phyloP scores from a whole-genome alignment of 2,329 filamentous ascomycete genomes.

The Fusarium newnesense region DNA sequence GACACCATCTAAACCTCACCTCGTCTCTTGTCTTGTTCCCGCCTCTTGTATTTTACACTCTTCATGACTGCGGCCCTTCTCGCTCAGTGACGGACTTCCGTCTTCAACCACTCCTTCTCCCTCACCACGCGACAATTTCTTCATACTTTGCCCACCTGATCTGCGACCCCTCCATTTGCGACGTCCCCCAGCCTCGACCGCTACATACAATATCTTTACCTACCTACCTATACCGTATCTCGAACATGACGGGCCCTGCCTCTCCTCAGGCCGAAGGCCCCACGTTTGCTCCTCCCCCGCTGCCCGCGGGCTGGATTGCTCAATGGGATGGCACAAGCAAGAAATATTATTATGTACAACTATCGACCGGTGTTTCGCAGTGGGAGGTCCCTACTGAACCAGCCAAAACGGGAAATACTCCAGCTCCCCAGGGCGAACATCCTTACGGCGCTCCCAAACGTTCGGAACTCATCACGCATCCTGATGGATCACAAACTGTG shows the following conservation, averaged over 20 bases:
- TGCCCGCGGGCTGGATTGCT: constrained; percentile 75
- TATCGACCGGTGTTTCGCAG: constrained; percentile 76
- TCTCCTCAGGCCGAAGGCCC: constrained; percentile 69
- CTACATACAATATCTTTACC: constrained; percentile 13
- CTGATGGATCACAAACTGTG: constrained; percentile 70
- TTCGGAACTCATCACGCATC: constrained; percentile 68
- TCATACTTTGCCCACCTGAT: not conserved
- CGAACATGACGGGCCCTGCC: constrained; percentile 65
- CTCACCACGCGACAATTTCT: constrained; percentile 18
- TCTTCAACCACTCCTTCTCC: constrained; percentile 27
- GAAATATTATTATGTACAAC: constrained; percentile 78
- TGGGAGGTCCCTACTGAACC: constrained; percentile 78
- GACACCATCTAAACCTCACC: constrained; percentile 36
- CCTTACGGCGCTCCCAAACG: constrained; percentile 69
- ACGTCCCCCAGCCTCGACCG: constrained; percentile 25
- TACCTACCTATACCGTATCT: not conserved
- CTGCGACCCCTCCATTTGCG: constrained; percentile 25
- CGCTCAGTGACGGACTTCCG: constrained; percentile 43
- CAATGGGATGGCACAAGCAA: constrained; percentile 73
- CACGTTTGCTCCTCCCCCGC: constrained; percentile 67
- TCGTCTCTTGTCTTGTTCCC: constrained; percentile 22
- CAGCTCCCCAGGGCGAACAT: constrained; percentile 65
- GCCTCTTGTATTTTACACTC: constrained; percentile 18
- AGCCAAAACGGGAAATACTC: constrained; percentile 70
- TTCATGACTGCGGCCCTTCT: constrained; percentile 42